phyloP scores from a whole-genome alignment of 2,329 filamentous ascomycete genomes.

The Fusarium clavum region DNA sequence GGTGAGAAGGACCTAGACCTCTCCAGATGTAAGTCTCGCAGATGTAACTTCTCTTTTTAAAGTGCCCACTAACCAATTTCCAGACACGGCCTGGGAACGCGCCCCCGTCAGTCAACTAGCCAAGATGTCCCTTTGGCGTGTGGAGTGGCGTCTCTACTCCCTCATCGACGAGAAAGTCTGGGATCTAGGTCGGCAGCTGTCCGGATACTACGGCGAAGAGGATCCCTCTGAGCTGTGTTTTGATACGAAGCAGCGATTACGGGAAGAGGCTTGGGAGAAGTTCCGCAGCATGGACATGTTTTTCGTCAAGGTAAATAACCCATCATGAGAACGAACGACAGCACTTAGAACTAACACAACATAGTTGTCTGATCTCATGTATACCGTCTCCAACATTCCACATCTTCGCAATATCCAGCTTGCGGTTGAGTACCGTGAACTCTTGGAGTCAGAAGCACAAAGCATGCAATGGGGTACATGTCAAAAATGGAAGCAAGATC shows the following conservation, averaged over 20 bases:
- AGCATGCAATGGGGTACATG: constrained; percentile 55
- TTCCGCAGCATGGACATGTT: constrained; percentile 72
- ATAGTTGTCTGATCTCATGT: constrained; percentile 72
- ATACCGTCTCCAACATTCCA: constrained; percentile 66
- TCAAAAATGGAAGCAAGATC: constrained; percentile 70
- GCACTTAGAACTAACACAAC: constrained; percentile 14
- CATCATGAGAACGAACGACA: background rate
- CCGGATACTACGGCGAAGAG: constrained; percentile 61
- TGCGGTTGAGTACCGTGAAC: constrained; percentile 69
- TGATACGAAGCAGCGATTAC: constrained; percentile 59
- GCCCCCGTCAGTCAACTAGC: constrained; percentile 64
- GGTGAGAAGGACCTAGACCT: constrained; percentile 73
- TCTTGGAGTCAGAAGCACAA: constrained; percentile 63
- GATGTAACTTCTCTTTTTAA: background rate
- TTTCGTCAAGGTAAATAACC: constrained; percentile 74
- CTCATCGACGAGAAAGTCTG: constrained; percentile 63
- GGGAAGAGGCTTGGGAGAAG: constrained; percentile 61
- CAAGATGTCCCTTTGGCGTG: constrained; percentile 70
- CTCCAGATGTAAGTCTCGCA: constrained; percentile 66
- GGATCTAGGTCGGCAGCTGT: constrained; percentile 65
- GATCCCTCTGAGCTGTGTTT: constrained; percentile 59
- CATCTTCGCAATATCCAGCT: constrained; percentile 69
- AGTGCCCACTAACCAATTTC: constrained; percentile 8
- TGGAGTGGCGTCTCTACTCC: constrained; percentile 68
- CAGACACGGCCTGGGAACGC: constrained; percentile 70